Conservation (phyloP, 1,139 yeast species). For the Oligophagozyma castellii region DNA sequence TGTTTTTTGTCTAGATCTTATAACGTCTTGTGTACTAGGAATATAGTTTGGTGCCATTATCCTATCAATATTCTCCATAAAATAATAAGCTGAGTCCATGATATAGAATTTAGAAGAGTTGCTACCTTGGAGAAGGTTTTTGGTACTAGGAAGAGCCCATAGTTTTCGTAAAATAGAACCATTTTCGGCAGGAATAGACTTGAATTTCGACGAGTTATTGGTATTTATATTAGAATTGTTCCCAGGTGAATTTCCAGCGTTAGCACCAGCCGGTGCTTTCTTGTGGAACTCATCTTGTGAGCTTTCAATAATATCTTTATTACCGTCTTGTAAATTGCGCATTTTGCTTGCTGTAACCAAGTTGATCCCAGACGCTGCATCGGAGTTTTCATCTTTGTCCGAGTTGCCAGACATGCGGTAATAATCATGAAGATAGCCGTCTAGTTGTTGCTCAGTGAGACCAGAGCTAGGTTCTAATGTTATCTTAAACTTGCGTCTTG, state of each 20-base stretch:
- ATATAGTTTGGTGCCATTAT: slow-evolving; percentile 47
- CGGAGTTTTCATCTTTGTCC: slow-evolving; percentile 1
- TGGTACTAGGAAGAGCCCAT: slow-evolving; percentile 50
- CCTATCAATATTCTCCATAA: slow-evolving; percentile 53
- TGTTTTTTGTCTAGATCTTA: slow-evolving; percentile 82
- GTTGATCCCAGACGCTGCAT: neutral
- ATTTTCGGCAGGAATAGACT: slow-evolving; percentile 4
- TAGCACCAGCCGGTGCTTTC: too few species aligned
- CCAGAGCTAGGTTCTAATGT: slow-evolving; percentile 5
- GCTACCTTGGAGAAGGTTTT: slow-evolving; percentile 35
- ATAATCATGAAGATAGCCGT: slow-evolving; percentile 2
- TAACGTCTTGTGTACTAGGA: slow-evolving; percentile 65
- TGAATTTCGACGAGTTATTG: neutral
- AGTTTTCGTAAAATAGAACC: slow-evolving; percentile 30
- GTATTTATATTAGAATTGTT: slow-evolving; percentile 2
- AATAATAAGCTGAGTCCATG: slow-evolving; percentile 78
- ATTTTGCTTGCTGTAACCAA: neutral
- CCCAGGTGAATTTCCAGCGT: neutral
- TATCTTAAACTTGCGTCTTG: slow-evolving; percentile 23
- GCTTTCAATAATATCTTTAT: neutral
- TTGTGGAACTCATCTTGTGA: neutral
- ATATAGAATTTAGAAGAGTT: slow-evolving; percentile 67
- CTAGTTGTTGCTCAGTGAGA: slow-evolving; percentile 6
- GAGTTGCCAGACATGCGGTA: slow-evolving; percentile 3
- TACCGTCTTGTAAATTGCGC: slow-evolving; percentile 23